Conservation (phyloP, 768 basidiomycete genomes). For the Termitomyces eurrhizus region DNA sequence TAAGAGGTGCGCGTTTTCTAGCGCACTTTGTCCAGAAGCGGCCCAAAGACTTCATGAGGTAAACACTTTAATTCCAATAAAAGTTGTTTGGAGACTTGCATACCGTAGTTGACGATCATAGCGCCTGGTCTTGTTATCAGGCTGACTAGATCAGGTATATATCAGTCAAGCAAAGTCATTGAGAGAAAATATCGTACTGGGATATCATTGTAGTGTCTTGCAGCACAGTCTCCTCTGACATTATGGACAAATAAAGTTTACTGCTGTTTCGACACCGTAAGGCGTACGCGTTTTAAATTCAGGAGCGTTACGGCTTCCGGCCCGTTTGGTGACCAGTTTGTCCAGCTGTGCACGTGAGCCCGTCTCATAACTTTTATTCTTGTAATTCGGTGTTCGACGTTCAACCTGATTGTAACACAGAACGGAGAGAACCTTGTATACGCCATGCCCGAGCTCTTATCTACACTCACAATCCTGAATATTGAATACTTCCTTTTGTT, state of each 20-base stretch:
- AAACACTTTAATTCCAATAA: neutral
- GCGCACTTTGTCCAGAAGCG: conserved; percentile 81
- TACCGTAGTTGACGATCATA: conserved; percentile 96
- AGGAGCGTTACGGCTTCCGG: neutral
- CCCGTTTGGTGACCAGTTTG: neutral
- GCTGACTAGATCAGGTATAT: conserved; percentile 40
- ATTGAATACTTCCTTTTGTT: no score
- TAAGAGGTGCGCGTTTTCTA: conserved; percentile 88
- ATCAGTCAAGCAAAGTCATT: neutral
- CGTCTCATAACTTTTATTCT: no score
- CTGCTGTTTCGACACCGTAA: neutral
- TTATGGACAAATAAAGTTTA: neutral
- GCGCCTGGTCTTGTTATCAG: conserved; percentile 83
- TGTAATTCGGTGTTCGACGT: no score
- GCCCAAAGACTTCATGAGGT: conserved; percentile 75
- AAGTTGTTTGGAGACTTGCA: conserved; percentile 14
- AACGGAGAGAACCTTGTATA: no score
- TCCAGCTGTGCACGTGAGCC: no score
- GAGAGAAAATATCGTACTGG: neutral
- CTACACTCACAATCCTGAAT: no score
- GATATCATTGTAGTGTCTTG: neutral
- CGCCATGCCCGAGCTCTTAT: no score
- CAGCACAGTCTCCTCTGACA: neutral
- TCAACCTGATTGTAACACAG: no score
- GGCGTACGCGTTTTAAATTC: neutral